Evolutionary conservation across 257 asterid genomes (phyloP).

Genomic region (Solanum peruvianum): DNA sequence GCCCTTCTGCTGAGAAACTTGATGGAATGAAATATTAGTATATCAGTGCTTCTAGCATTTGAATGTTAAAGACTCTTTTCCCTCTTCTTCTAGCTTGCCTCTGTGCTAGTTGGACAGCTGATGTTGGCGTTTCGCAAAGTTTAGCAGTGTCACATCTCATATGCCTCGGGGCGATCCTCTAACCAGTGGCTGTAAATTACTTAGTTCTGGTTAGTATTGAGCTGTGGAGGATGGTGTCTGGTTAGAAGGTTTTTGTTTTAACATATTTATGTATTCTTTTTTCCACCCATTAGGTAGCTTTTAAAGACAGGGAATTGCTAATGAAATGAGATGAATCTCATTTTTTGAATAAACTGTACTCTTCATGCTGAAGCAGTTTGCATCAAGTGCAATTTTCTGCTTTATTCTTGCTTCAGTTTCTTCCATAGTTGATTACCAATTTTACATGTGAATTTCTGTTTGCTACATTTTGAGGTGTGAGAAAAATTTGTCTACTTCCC

Average conservation of each 20-base stretch:
- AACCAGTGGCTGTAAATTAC: conserved; percentile 19
- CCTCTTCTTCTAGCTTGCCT: neutral
- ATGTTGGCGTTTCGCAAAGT: neutral
- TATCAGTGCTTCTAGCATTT: neutral
- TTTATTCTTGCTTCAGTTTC: neutral
- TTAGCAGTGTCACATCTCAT: neutral
- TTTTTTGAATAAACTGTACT: neutral
- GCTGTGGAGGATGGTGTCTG: neutral
- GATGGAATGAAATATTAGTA: neutral
- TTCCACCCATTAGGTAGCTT: neutral
- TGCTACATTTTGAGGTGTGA: neutral
- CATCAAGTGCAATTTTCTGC: neutral
- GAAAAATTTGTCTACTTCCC: neutral
- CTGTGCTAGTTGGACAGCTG: neutral
- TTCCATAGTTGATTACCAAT: neutral
- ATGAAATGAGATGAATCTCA: neutral
- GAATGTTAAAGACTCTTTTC: neutral
- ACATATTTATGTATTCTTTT: neutral
- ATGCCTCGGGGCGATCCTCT: neutral
- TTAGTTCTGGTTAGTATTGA: neutral
- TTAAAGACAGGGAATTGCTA: neutral
- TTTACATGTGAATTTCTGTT: neutral
- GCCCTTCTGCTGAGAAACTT: neutral
- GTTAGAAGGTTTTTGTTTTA: neutral
- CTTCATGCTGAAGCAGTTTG: neutral